Base-by-base conservation (phyloP, 495 filamentous ascomycete species). In the Podospora sp. region DNA sequence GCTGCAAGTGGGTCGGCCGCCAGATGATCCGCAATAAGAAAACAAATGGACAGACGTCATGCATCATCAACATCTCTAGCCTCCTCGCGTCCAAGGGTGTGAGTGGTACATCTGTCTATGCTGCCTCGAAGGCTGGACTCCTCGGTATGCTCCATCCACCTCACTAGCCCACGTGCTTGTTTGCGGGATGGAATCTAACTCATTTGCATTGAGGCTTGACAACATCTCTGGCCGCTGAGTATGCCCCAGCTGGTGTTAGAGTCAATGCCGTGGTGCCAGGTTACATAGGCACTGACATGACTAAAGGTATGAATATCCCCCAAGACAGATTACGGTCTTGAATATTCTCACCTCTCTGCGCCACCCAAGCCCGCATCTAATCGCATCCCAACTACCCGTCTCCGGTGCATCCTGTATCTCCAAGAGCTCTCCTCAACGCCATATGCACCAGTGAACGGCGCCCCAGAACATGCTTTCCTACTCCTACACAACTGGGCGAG, bases 191-290 rank as follows among this genome's bases (percentile, higher is more conserved):
- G 6, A 62, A 70, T 57, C 50, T 57, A 25, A 35, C 2, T 60
- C 40, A 70, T 59, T 18, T 40, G 75, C 7, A 62, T 65, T 57
- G 58, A 85, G 87, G 84, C 49, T 77, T 96, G 36, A 94, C 92
- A 0, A 81, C 89, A 27, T 85, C 91, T 18, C 72, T 95, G 5
- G 86, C 90, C 14, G 82, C 81, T 22, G 92, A 95, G 69, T 76
- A 87, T 2, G 88, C 83, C 1, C 72, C 72, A 21, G 75, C 78
- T 29, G 79, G 83, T 11, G 82, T 94, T 58, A 81, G 92, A 20
- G 90, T 90, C 29, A 96, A 96, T 78, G 90, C 87, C 5, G 88
- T 96, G 65, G 74, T 92, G n/a, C 92, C 92, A 1, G 92, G 92
- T 16, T 96, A 93, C 78, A 90, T 95, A 65, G 80, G 88, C 25